Evolutionary conservation across 2,329 filamentous ascomycete genomes (phyloP), one percentile per base, ranked within the genome.

Genomic region (Eurotiales sp.): DNA sequence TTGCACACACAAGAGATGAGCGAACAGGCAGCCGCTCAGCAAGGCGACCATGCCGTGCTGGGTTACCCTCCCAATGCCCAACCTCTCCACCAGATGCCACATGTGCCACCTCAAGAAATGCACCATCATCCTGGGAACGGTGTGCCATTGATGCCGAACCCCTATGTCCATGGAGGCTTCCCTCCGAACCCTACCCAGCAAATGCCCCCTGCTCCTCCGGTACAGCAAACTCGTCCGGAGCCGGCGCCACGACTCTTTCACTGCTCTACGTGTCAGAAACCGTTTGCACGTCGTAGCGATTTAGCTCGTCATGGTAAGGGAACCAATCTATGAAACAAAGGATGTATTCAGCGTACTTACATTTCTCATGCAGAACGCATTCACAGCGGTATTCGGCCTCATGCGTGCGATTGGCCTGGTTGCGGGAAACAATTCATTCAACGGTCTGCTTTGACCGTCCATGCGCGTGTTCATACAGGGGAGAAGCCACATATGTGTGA

Each of bases 401-500:
- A 99, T 67, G 86, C 92, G 45, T 99, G 93, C 72, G 91, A 96
- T 62, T 89, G 84, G 67, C 86, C 86, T 36, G 84, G 83, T 48
- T 99, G 93, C 68, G 88, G 88, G 58, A 99, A 97, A 72, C 88
- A 92, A 65, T 99, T 99, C 68, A 99, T 99, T 61, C 93, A 99
- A 71, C 83, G 93, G 51, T 96, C 91, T 23, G 93, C 93, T 19
- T 75, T 99, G 68, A 99, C 93, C 0, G 93, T 99, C 7, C 93
- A 97, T 70, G 86, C 88, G 65, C 87, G 93, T 61, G 91, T 96
- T 17, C 93, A 99, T 71, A 97, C 93, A 2, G 93, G 93, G 58
- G 93, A 97, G 75, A 99, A 99, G 73, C 93, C 93, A 46, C 93
- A 99, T 64, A 92, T 93, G 84, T 99, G 93, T 67, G 93, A 96